Percentiles rank a stretch among this genome's conserved stretches.
Conservation (phyloP, 176 grass and related monocot species). For the Eleusine indica region DNA sequence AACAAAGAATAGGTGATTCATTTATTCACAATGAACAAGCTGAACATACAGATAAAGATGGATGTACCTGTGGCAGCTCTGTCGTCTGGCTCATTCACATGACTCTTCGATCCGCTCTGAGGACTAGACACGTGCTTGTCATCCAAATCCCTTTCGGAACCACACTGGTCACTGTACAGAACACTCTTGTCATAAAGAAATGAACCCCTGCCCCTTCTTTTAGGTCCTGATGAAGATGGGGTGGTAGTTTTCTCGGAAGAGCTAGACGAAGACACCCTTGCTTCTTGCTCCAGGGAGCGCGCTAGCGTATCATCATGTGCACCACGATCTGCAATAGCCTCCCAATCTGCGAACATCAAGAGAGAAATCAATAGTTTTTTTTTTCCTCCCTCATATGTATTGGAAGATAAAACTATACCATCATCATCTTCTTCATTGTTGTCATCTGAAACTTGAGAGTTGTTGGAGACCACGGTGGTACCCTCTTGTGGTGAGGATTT, state of each 20-base stretch:
- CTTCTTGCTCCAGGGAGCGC: constrained; percentile 33
- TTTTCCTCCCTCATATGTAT: not conserved
- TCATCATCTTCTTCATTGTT: constrained; percentile 53
- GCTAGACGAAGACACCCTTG: constrained; percentile 36
- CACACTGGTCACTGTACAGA: constrained; percentile 79
- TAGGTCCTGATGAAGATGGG: constrained; percentile 51
- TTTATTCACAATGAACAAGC: constrained; percentile 17
- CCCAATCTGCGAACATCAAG: constrained; percentile 73
- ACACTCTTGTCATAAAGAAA: constrained; percentile 87
- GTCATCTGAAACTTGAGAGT: constrained; percentile 33
- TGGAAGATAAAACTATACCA: constrained; percentile 41
- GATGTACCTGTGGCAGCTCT: constrained; percentile 27
- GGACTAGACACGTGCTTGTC: constrained; percentile 16
- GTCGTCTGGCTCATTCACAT: constrained; percentile 27
- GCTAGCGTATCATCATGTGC: constrained; percentile 35
- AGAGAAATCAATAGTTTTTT: constrained; percentile 11
- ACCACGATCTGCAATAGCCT: constrained; percentile 65
- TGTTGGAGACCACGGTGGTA: not conserved
- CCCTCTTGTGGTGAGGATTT: constrained; percentile 44
- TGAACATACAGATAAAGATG: not conserved
- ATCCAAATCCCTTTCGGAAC: constrained; percentile 41
- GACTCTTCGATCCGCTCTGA: constrained; percentile 20
- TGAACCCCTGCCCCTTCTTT: constrained; percentile 81
- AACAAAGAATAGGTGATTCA: not conserved
- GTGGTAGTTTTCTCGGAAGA: constrained; percentile 43